Base-by-base conservation (phyloP, 1,139 yeast species). In the Yamadazyma taylorii region DNA sequence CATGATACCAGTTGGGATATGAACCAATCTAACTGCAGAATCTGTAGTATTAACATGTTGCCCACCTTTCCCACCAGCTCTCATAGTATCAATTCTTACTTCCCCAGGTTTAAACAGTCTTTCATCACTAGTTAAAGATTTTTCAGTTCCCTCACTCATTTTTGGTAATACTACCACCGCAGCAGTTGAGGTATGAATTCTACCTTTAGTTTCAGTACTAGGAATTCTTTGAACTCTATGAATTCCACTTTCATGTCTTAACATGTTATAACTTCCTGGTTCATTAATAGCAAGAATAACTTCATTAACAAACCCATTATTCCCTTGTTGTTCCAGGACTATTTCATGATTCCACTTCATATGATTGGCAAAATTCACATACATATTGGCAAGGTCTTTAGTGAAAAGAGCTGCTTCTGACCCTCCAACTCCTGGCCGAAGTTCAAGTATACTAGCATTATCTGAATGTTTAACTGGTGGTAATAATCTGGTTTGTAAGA, bases 21-120 rank as follows among this genome's bases (percentile, higher is more conserved):
- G 99, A 0, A 94, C 89, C 26, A 94, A 66, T 51, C 98, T 73
- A 14, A 92, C 97, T 0, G 98, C 99, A 1, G 97, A 88, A 58
- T 92, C 98, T 0, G 98, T 92, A 14, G 97, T 92, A 56, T 94
- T 92, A 33, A 92, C 99, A 57, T 94, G 98, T 63, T 92, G 99
- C 0, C 99, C 99, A 38, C 99, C 99, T 47, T 95, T 85, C 3
- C 98, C 99, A 37, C 96, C 81, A 0, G 98, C 88, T 52, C 98
- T 72, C 97, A 90, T 94, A 11, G 94, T 88, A 59, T 94, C 98
- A 4, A 92, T 79, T 43, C 96, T 73, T 12, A 92, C 82, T 53
- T 92, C 98, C 3, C 87, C 95, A 0, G 94, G 88, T 13, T 79
- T 81, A 61, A 92, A 88, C 42, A 78, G 78, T 33, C 92, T 65